A percentile compares a stretch with the other conserved stretches of the same genome.
Evolutionary conservation across 2,329 filamentous ascomycete genomes (phyloP).

Genomic region (Teratosphaeria gauchensis): DNA sequence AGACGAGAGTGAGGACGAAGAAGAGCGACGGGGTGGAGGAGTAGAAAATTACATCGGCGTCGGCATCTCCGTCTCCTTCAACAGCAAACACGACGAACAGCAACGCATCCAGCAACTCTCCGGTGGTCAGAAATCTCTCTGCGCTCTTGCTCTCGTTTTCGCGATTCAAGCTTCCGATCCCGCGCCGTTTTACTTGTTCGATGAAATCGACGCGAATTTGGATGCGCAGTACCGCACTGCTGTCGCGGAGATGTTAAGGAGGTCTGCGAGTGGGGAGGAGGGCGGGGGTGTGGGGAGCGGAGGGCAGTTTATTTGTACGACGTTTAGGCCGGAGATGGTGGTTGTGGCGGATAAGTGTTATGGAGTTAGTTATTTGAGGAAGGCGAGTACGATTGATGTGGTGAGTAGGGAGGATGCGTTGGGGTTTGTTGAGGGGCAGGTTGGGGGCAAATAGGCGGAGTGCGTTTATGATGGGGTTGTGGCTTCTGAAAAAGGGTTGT

Average conservation of each 20-base stretch:
- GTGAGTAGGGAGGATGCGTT: slow-evolving; percentile 80
- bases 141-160: slow-evolving; percentile 94
- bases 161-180: slow-evolving; percentile 98
- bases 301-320: slow-evolving; percentile 90
- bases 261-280: slow-evolving; percentile 24
- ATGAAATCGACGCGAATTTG: slow-evolving; percentile 96
- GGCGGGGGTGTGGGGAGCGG: slow-evolving; percentile 29
- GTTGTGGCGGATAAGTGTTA: slow-evolving; percentile 96
- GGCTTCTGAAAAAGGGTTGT: too few species aligned
- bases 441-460: slow-evolving; percentile 16
- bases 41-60: slow-evolving; percentile 97
- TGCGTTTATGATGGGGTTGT: too few species aligned
- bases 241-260: slow-evolving; percentile 77
- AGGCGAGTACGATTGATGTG: slow-evolving; percentile 89
- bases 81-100: slow-evolving; percentile 96
- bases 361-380: slow-evolving; percentile 82
- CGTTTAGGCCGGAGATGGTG: slow-evolving; percentile 94
- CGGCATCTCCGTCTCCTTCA: slow-evolving; percentile 95
- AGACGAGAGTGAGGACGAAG: slow-evolving; percentile 39
- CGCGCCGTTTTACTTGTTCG: slow-evolving; percentile 97
- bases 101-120: slow-evolving; percentile 95
- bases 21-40: slow-evolving; percentile 28
- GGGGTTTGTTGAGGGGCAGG: slow-evolving; percentile 87
- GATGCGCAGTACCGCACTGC: slow-evolving; percentile 97
- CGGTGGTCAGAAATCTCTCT: slow-evolving; percentile 91